Evolutionary conservation across 768 basidiomycete species (phyloP), one percentile per base, ranked within the genome.

Genomic region (Rhizopogon vesiculosus): DNA sequence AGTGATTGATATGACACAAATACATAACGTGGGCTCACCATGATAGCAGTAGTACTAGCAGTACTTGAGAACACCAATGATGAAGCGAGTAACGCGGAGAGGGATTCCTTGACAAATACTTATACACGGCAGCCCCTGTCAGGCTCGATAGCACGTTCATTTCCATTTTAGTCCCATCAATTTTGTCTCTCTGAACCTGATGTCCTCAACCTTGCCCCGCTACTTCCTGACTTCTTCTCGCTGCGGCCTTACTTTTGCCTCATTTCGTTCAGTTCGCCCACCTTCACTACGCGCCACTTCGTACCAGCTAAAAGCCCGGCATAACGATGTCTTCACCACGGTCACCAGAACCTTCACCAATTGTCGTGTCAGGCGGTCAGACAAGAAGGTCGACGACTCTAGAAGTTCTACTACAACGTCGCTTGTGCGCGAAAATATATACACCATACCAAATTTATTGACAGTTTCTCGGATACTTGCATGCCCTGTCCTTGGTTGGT

Each of bases 401-500:
- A 45, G 51, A 41, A 45, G 42, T 12, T 12, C 56, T 33, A 55
- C 41, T 48, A 57, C 57, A 50, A 76, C 76, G 51, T 66, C 64
- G 8, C 64, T 69, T n/a, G 61, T 79, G 9, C 79, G 81, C 60
- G 93, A 96, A 69, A 92, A 96, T 66, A 92, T 94, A 56, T 98
- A 97, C 74, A 99, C 97, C 1, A 61, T 96, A 35, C 97, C 97
- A 0, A 99, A 99, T 66, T 65, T 91, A 6, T 76, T 99, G 42
- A 98, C 97, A 1, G 64, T 86, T 22, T 93, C 93, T 2, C 82
- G 97, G 44, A 95, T 99, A 62, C 62, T 84, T 15, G 84, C 96
- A 0, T 97, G 94, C 66, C 97, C 97, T 9, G 76, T 89, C 12
- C 81, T 99, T n/a, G 96, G 91, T 5, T 97, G 89, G 83, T 84